phyloP scores from a whole-genome alignment of 352 stramenopile genomes.

The Phytophthora pini region DNA sequence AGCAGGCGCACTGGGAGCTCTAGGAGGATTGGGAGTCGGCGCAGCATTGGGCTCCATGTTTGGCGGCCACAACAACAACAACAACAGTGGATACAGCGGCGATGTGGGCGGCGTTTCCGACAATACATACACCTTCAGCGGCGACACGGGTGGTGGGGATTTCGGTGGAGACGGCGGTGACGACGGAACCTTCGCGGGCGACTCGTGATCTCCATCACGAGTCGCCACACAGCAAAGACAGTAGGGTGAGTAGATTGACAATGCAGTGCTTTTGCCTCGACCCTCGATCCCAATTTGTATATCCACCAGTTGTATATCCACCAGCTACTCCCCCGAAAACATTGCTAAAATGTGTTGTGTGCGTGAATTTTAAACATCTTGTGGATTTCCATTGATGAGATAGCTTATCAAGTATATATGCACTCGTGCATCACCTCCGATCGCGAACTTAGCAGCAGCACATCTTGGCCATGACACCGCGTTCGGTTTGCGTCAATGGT shows the following conservation, averaged over 20 bases:
- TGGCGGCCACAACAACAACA: conserved; percentile 29
- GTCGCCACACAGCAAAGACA: neutral
- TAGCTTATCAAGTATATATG: conserved; percentile 3
- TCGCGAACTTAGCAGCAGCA: conserved; percentile 8
- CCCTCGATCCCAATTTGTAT: neutral
- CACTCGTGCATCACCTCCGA: conserved; percentile 10
- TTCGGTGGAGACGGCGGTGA: conserved; percentile 41
- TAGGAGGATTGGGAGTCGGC: conserved; percentile 58
- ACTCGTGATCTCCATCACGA: conserved; percentile 38
- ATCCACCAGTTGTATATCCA: too few relatives aligned
- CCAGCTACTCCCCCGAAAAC: too few relatives aligned
- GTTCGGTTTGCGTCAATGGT: too few relatives aligned
- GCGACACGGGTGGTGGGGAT: conserved; percentile 55
- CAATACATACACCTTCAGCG: conserved; percentile 60
- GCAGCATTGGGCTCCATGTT: conserved; percentile 57
- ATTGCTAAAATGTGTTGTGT: neutral
- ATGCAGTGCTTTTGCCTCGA: neutral
- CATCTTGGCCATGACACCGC: neutral
- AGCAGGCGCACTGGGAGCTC: conserved; percentile 50
- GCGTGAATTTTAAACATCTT: too few relatives aligned
- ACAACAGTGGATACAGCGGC: conserved; percentile 42
- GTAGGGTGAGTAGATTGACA: neutral
- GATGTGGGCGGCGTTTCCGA: conserved; percentile 42
- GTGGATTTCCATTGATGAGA: too few relatives aligned
- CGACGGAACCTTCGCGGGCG: conserved; percentile 55